Percentiles rank a stretch among this genome's conserved stretches.
Conservation (phyloP, 495 filamentous ascomycete species). For the Bacidia gigantensis region DNA sequence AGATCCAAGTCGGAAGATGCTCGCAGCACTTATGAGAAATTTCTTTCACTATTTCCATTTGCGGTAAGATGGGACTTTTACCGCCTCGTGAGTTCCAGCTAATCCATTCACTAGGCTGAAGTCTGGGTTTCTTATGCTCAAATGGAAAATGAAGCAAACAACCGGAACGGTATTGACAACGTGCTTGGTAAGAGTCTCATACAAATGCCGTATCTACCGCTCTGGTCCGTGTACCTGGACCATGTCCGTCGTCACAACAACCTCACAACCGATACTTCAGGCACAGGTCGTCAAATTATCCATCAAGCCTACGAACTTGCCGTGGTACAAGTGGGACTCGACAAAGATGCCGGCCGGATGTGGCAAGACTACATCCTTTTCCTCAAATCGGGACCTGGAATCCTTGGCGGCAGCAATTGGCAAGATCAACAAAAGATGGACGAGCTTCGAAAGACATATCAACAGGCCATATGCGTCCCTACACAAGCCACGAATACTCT, state of each 20-base stretch:
- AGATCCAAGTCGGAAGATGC: constrained; percentile 71
- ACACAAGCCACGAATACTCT: constrained; percentile 63
- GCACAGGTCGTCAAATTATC: constrained; percentile 59
- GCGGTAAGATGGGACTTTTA: constrained; percentile 49
- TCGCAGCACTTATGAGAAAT: constrained; percentile 68
- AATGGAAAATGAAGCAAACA: constrained; percentile 75
- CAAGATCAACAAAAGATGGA: constrained; percentile 98
- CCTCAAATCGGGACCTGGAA: constrained; percentile 71
- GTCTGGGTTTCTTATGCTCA: constrained; percentile 74
- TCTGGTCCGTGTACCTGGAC: constrained; percentile 90
- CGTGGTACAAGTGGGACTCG: constrained; percentile 74
- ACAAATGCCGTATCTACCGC: constrained; percentile 58
- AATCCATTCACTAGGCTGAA: constrained; percentile 52
- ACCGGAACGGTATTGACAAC: constrained; percentile 59
- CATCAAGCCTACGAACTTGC: constrained; percentile 81
- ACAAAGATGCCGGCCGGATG: constrained; percentile 78
- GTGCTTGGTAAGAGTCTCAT: constrained; percentile 68
- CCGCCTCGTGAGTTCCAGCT: background rate
- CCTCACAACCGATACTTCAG: constrained; percentile 62
- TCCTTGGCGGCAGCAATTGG: constrained; percentile 73
- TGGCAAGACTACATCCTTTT: constrained; percentile 93
- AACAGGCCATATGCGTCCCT: constrained; percentile 72
- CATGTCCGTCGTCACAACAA: constrained; percentile 88
- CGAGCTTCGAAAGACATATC: constrained; percentile 74
- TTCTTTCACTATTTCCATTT: constrained; percentile 74